Conservation (phyloP, 257 asterid species). For the Fraxinus americana region DNA sequence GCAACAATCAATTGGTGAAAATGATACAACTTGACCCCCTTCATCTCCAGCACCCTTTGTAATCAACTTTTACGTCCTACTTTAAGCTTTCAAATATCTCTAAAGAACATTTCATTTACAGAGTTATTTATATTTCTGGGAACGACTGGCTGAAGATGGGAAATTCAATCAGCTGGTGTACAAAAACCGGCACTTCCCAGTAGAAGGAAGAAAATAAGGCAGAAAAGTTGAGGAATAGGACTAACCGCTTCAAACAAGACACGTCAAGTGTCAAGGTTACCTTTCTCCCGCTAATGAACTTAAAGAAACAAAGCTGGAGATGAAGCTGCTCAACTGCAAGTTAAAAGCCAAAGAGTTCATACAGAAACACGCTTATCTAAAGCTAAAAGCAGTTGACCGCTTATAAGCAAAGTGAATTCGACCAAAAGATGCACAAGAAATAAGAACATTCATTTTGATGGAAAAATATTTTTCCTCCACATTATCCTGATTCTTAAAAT, state of each 20-base stretch:
- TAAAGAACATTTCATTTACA: too few species aligned
- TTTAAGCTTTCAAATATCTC: too few species aligned
- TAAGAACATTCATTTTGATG: background rate
- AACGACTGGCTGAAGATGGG: too few species aligned
- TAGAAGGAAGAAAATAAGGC: constrained; percentile 2
- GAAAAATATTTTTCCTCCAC: background rate
- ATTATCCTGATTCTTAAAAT: background rate
- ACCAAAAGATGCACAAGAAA: background rate
- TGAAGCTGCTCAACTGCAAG: constrained; percentile 69
- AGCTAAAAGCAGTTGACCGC: constrained; percentile 5
- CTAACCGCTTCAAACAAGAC: constrained; percentile 83
- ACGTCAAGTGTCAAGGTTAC: constrained; percentile 64
- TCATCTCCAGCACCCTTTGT: too few species aligned
- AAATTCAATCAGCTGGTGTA: too few species aligned
- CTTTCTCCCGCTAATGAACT: constrained; percentile 55
- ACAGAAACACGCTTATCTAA: constrained; percentile 9
- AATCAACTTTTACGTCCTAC: too few species aligned
- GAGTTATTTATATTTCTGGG: too few species aligned
- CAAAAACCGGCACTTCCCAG: too few species aligned
- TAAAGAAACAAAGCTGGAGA: constrained; percentile 64
- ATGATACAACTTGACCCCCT: too few species aligned
- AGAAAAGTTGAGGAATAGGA: constrained; percentile 19
- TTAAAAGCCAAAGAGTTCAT: constrained; percentile 21
- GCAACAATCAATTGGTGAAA: too few species aligned
- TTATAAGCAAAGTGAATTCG: constrained; percentile 1